Base-by-base conservation (phyloP, 2,329 filamentous ascomycete genomes). In the Colletotrichum cuscutae region DNA sequence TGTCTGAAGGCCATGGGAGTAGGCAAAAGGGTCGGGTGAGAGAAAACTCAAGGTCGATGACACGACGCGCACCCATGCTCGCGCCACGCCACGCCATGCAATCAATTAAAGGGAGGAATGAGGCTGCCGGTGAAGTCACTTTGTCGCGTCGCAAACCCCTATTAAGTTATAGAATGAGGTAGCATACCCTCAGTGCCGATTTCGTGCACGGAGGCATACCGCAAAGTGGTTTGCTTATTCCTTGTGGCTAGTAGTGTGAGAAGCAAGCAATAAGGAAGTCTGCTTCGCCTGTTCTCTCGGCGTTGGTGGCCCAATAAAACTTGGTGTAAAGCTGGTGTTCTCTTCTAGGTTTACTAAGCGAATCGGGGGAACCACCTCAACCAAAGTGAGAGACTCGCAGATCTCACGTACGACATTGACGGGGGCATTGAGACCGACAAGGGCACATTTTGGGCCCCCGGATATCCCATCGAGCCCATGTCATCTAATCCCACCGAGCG, bases 21-120 rank as follows among this genome's bases (percentile, higher is more conserved):
- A 5, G 52, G 11, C 52, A 54, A 26, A 54, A 54, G 22, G 11
- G 35, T 32, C 15, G 26, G 22, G 13, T 19, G 35, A 46, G 26
- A 15, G 58, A n/a, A 54, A n/a, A 32, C n/a, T 4, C 12, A 37
- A n/a, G 22, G 24, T 13, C 5, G 59, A 54, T 28, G 60, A 32
- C 46, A 54, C 52, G 28, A 65, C 42, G 54, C 54, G 68, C 7
- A 12, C 62, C 28, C 19, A 15, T 19, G 60, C 46, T 56, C 54
- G 62, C 42, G 54, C 42, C 54, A 46, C 32, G 54, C 37, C 35
- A 15, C 12, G 30, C 53, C 54, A 54, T 67, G 68, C 68, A 67
- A 67, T 68, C 42, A 68, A 61, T 68, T 49, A 61, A 68, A 57
- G 22, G 49, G 54, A 56, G 42, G 54, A 66, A 53, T 54, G 62